Evolutionary conservation across 2,329 filamentous ascomycete genomes (phyloP), one percentile per base, ranked within the genome.

Genomic region (Arthrobotrys iridis): DNA sequence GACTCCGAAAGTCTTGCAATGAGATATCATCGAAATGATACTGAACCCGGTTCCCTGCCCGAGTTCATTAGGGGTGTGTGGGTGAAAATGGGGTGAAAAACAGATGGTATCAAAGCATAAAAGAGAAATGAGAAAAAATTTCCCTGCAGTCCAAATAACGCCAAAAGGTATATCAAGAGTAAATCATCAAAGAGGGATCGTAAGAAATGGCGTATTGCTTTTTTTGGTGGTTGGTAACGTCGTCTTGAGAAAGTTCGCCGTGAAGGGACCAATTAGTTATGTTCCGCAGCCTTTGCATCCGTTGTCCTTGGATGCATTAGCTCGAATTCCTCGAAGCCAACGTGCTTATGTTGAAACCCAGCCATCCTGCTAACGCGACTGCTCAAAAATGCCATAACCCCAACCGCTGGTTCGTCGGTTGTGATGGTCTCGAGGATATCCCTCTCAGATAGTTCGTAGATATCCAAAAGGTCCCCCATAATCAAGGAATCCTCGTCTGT

Each of bases 291-390:
- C 43, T 50, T 60, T 22, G 45, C 48, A 33, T 70, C 55, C 28
- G 63, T 67, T 24, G 71, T 75, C 18, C 57, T 50, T 11, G 57
- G 26, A 33, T 30, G 13, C 2, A 59, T n/a, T 26, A 75, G n/a
- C 15, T 75, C 71, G 13, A 75, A 75, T 40, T 75, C 71, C 33
- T 75, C 71, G 22, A 52, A 24, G 1, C 71, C 71, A 40, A 75
- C 71, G 18, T 75, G 71, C 48, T 75, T 75, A 43, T 75, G 71
- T 59, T 43, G 41, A 37, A 75, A 75, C 24, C 71, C 71, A 10
- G 55, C 15, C 71, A 75, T 75, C 63, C 57, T 68, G 35, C 50
- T 75, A 33, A 75, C 63, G 20, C 63, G 35, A 22, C 71, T 68
- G 57, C 71, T 75, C 28, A 75, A 37, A 30, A 63, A 75, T 11